phyloP scores from a whole-genome alignment of 768 basidiomycete genomes.

The Panellus pusillus region DNA sequence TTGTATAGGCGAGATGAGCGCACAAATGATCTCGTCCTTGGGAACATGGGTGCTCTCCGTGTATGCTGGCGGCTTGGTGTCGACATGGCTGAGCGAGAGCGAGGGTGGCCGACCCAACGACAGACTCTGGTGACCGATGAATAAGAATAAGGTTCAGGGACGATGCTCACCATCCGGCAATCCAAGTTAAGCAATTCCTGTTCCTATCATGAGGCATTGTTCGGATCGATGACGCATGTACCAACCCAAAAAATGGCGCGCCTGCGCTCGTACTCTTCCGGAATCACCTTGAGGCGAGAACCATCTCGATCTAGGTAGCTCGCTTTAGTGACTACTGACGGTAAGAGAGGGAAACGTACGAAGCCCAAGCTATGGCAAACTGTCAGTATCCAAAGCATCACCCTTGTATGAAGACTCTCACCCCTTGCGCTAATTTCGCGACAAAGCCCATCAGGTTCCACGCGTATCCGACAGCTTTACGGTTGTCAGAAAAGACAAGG shows the following conservation, averaged over 20 bases:
- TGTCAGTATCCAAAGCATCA: slow-evolving; percentile 4
- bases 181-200: slow-evolving; percentile 67
- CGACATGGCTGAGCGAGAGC: slow-evolving; percentile 63
- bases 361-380: slow-evolving; percentile 13
- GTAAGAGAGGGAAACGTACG: slow-evolving; percentile 11
- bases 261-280: slow-evolving; percentile 71
- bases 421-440: slow-evolving; percentile 71
- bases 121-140: slow-evolving; percentile 37
- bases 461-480: slow-evolving; percentile 68
- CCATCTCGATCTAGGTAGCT: slow-evolving; percentile 60
- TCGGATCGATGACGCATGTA: not conserved
- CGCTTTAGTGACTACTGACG: not conserved
- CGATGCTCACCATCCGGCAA: slow-evolving; percentile 54
- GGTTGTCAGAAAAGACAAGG: slow-evolving; percentile 72
- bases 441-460: slow-evolving; percentile 79
- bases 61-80: slow-evolving; percentile 50
- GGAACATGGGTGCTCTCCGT: slow-evolving; percentile 36
- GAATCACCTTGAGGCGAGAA: slow-evolving; percentile 62
- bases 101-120: slow-evolving; percentile 75
- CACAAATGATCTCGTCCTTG: slow-evolving; percentile 52
- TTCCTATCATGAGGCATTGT: not conserved
- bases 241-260: slow-evolving; percentile 64
- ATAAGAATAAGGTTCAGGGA: slow-evolving; percentile 10
- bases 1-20: slow-evolving; percentile 21
- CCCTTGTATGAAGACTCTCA: slow-evolving; percentile 35